Conservation (phyloP, 345 rosid genomes). For the Murraya koenigii region DNA sequence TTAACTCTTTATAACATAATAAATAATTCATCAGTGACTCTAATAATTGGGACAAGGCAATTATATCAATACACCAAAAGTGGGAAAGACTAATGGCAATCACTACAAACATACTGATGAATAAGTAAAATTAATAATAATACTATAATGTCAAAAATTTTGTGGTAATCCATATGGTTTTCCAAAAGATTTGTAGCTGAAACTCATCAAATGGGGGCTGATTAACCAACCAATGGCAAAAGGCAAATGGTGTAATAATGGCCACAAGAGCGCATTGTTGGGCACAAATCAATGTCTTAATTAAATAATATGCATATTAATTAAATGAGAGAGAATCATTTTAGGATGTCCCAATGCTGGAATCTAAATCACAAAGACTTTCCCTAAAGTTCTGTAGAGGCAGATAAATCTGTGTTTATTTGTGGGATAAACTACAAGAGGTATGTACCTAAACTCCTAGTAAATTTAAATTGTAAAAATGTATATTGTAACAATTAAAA, state of each 20-base stretch:
- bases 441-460: no score
- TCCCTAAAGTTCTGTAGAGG: slow-evolving; percentile 12
- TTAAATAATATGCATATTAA: slow-evolving; percentile 5
- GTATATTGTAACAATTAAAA: no score
- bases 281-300: slow-evolving; percentile 22
- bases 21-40: slow-evolving; percentile 37
- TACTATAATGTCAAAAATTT: background rate
- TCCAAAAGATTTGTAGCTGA: slow-evolving; percentile 10
- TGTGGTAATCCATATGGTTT: slow-evolving; percentile 12
- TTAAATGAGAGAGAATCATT: slow-evolving; percentile 30
- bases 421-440: no score
- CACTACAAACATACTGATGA: slow-evolving; percentile 10
- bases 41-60: slow-evolving; percentile 53
- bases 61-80: slow-evolving; percentile 22
- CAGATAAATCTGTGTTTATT: no score
- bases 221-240: slow-evolving; percentile 8
- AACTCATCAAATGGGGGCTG: slow-evolving; percentile 19
- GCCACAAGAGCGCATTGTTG: slow-evolving; percentile 23
- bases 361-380: slow-evolving; percentile 20
- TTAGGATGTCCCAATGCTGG: slow-evolving; percentile 26
- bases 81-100: slow-evolving; percentile 2
- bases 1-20: background rate
- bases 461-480: no score
- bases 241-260: slow-evolving; percentile 35
- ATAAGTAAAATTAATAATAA: background rate